Percentiles rank a stretch among this genome's conserved stretches.
These are phyloP conservation scores for Staphylotrichum longicolle DNA, from an alignment of 495 filamentous ascomycete genomes.

Conservation along the genomic window DNA sequence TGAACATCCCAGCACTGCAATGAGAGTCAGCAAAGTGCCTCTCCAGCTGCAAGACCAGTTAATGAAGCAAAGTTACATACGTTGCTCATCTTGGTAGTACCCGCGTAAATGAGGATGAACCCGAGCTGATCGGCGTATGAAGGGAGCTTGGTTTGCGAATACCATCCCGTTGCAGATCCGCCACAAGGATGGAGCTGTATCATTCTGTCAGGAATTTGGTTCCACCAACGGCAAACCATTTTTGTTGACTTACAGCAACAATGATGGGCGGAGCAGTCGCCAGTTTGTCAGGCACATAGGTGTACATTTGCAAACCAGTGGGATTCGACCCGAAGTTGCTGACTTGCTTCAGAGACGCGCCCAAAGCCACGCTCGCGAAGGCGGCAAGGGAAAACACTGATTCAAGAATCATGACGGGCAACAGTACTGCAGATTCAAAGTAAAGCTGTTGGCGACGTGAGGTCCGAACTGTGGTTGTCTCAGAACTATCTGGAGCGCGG, in stretches of 20 bases:
- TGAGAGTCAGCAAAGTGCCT: neutral
- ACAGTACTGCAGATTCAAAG: neutral
- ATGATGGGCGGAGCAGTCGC: constrained; percentile 38
- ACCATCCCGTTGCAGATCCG: constrained; percentile 36
- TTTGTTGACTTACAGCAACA: constrained; percentile 28
- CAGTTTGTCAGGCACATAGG: constrained; percentile 43
- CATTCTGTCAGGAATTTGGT: neutral
- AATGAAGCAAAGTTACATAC: neutral
- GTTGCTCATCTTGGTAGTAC: constrained; percentile 45
- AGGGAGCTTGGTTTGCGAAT: constrained; percentile 35
- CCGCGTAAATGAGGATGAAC: constrained; percentile 56
- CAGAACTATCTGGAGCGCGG: neutral
- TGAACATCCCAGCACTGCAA: constrained; percentile 55
- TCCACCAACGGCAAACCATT: neutral
- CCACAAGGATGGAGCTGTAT: constrained; percentile 41
- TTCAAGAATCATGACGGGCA: constrained; percentile 6
- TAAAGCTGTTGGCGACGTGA: neutral
- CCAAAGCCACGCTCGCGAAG: constrained; percentile 4
- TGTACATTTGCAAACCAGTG: constrained; percentile 40
- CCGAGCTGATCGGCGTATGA: constrained; percentile 48
- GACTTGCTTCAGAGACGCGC: constrained; percentile 40
- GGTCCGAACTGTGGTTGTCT: neutral
- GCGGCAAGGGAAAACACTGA: neutral
- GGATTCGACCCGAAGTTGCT: constrained; percentile 40
- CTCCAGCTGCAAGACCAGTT: no score